phyloP scores from a whole-genome alignment of 164 flowering plant genomes.

The Dillenia turbinata region DNA sequence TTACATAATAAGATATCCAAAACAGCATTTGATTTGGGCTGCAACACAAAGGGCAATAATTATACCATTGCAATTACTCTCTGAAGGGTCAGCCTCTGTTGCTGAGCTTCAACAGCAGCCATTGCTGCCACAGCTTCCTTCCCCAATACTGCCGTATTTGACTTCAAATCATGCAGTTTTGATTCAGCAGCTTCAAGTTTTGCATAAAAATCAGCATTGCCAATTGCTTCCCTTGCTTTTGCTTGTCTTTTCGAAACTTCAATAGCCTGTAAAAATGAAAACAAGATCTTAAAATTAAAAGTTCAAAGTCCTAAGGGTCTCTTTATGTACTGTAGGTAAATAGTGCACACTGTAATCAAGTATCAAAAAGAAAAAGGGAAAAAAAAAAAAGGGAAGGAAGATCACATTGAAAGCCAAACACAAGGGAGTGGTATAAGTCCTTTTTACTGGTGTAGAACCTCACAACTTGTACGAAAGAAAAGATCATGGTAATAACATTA shows the following conservation, averaged over 20 bases:
- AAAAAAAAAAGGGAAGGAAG: too few species aligned
- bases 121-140: slow-evolving; percentile 95
- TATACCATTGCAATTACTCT: slow-evolving; percentile 82
- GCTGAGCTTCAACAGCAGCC: slow-evolving; percentile 97
- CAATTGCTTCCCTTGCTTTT: slow-evolving; percentile 64
- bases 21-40: too few species aligned
- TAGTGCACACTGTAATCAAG: too few species aligned
- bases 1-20: too few species aligned
- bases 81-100: slow-evolving; percentile 87
- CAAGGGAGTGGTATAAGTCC: too few species aligned
- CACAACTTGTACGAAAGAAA: too few species aligned
- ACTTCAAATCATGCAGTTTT: slow-evolving; percentile 79
- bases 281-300: neutral
- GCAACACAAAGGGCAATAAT: neutral
- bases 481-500: too few species aligned
- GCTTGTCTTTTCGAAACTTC: slow-evolving; percentile 86
- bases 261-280: slow-evolving; percentile 50
- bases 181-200: slow-evolving; percentile 82
- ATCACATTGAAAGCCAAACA: too few species aligned
- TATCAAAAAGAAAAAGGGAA: too few species aligned
- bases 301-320: too few species aligned
- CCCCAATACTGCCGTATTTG: slow-evolving; percentile 70
- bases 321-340: too few species aligned
- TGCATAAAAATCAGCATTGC: slow-evolving; percentile 42
- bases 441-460: too few species aligned